Evolutionary conservation across 129 eudicot genomes (phyloP).

Genomic region (Flaveria ramosissima): DNA sequence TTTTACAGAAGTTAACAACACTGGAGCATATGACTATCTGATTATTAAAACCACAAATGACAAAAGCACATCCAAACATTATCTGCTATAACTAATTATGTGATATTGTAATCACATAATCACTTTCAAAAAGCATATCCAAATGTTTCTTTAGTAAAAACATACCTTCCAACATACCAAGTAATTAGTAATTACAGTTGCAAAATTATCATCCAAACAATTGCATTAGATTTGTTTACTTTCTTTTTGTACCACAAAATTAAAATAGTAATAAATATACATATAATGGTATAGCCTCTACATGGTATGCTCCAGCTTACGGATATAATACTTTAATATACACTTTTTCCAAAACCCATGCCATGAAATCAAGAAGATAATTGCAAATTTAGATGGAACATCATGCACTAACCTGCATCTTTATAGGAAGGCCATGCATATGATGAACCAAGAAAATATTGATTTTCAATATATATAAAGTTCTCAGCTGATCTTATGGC

Average conservation of each 20-base stretch:
- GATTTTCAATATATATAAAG: slow-evolving; percentile 87
- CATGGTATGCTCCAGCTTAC: neutral
- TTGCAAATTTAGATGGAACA: slow-evolving; percentile 8
- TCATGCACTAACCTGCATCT: slow-evolving; percentile 54
- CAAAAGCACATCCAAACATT: slow-evolving; percentile 3
- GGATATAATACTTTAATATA: no score
- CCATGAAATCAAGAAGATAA: neutral
- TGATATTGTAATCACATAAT: neutral
- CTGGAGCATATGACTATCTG: no score
- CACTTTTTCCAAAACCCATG: neutral
- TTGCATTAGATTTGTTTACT: neutral
- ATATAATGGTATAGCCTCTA: neutral
- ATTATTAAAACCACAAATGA: neutral
- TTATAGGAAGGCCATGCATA: slow-evolving; percentile 72
- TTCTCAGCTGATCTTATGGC: slow-evolving; percentile 84
- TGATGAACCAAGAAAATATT: slow-evolving; percentile 92
- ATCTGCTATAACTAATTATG: no score
- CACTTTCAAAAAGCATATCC: neutral
- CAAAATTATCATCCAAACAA: neutral
- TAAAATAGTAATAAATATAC: neutral
- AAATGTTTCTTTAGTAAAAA: no score
- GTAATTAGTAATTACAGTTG: neutral
- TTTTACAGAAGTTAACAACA: neutral
- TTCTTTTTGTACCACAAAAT: no score
- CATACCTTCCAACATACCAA: no score